A percentile compares a stretch with the other conserved stretches of the same genome.
phyloP scores from a whole-genome alignment of 257 asterid genomes.

The Rubia yunnanensis region DNA sequence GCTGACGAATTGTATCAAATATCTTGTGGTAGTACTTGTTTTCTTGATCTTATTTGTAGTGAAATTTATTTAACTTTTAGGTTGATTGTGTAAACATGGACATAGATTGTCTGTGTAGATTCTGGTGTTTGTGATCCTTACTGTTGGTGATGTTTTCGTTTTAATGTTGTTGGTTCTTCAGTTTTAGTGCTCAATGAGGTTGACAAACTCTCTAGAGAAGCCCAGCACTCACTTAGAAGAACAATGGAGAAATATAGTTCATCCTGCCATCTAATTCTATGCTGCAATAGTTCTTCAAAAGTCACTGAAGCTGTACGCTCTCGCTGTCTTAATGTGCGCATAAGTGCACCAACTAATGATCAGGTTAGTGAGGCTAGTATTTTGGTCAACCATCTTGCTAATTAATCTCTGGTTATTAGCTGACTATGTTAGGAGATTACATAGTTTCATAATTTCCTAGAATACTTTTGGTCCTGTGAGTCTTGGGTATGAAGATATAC shows the following conservation, averaged over 20 bases:
- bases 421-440: neutral
- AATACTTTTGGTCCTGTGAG: neutral
- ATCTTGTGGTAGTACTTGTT: neutral
- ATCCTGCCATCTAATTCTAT: constrained; percentile 81
- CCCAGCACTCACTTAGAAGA: constrained; percentile 96
- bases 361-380: constrained; percentile 41
- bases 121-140: constrained; percentile 17
- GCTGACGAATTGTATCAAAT: neutral
- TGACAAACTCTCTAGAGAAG: constrained; percentile 96
- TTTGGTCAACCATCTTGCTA: neutral
- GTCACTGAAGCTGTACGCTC: constrained; percentile 98
- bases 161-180: constrained; percentile 26
- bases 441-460: neutral
- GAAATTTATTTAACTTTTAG: neutral
- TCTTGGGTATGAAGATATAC: neutral
- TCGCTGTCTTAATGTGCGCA: constrained; percentile 86
- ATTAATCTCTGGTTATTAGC: too few species aligned
- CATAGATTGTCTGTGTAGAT: neutral
- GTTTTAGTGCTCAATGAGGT: constrained; percentile 93
- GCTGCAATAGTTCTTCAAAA: constrained; percentile 97
- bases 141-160: neutral
- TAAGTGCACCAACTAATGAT: constrained; percentile 72
- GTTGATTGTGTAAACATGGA: neutral
- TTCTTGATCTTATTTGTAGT: neutral
- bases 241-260: constrained; percentile 98